Base-by-base conservation (phyloP, 129 eudicot genomes). In the Flaveria bidentis region DNA sequence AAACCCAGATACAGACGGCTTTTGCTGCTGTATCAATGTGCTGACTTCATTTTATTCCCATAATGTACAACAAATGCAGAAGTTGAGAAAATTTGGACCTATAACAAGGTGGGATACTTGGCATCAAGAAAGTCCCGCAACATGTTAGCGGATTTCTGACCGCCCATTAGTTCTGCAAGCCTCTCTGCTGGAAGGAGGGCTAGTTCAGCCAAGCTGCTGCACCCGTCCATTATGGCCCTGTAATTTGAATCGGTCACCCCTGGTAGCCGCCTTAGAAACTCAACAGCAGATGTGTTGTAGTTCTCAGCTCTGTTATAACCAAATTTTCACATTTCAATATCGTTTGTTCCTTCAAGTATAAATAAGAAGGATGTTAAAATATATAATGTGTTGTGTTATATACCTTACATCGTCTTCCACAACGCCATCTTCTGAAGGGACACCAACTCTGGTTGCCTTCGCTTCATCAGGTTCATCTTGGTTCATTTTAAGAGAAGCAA, bases 381-480 rank as follows among this genome's bases (percentile, higher is more conserved):
- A 20, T 15, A 9, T 2, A 7, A 30, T 2, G 11, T n/a, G 18
- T 26, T 16, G 30, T 47, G 16, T 25, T 77, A 41, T 69, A 62
- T 82, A 91, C 98, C 98, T 86, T 44, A 89, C 93, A 73, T 94
- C 97, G 72, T 91, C 86, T 82, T 91, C 93, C 47, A 94, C 83
- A 36, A 91, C 69, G 69, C 98, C 98, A 80, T 91, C 98, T 82
- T 91, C 97, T 42, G 98, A 91, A 45, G 97, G 98, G 16, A 94
- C 96, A 61, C 98, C 97, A 73, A 94, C 96, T 84, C 97, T 88
- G 52, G 86, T 89, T 50, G 97, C 98, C 87, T 89, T 94, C 64
- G 84, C 86, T 83, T 94, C 98, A 80, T 94, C 97, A 8, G 98
- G 98, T 76, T 94, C 98, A 50, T 94, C 97, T 74, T 94, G 98